A percentile compares a stretch with the other conserved stretches of the same genome.
Conservation (phyloP, 768 basidiomycete genomes). For the Russula brevipes region DNA sequence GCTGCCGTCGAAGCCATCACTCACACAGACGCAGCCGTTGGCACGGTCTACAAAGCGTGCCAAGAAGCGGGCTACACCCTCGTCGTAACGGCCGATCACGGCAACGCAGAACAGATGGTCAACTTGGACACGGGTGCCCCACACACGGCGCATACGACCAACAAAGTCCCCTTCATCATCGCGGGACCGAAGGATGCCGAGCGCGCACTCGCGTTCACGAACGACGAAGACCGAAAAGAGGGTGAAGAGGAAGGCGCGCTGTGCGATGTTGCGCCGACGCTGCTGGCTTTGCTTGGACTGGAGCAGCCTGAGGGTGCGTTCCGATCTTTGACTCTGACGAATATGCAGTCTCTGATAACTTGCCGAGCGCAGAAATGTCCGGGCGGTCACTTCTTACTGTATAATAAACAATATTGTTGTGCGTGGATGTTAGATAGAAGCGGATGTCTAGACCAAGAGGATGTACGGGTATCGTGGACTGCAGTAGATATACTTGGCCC, state of each 20-base stretch:
- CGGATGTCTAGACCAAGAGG: not conserved
- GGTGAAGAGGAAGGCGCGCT: constrained; percentile 68
- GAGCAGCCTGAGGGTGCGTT: constrained; percentile 61
- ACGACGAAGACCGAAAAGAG: constrained; percentile 46
- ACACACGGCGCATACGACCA: constrained; percentile 89
- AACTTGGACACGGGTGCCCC: constrained; percentile 79
- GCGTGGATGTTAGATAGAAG: not conserved
- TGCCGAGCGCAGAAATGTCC: constrained; percentile 41
- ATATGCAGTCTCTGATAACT: not conserved
- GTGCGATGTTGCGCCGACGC: constrained; percentile 88
- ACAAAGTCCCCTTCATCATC: constrained; percentile 87
- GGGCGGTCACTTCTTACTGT: constrained; percentile 48
- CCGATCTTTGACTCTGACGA: constrained; percentile 1
- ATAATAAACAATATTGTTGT: not conserved
- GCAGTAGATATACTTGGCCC: not conserved
- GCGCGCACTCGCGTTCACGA: constrained; percentile 48
- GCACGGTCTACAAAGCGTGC: constrained; percentile 80
- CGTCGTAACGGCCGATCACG: constrained; percentile 88
- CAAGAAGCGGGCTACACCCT: constrained; percentile 82
- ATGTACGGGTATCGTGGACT: not conserved
- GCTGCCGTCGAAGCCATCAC: constrained; percentile 86
- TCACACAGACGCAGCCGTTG: constrained; percentile 86
- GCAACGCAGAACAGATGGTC: constrained; percentile 93
- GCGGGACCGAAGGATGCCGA: constrained; percentile 46
- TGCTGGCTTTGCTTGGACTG: constrained; percentile 72